Conservation (phyloP, 2,329 filamentous ascomycete species). For the Atkinsonella hypoxylon region DNA sequence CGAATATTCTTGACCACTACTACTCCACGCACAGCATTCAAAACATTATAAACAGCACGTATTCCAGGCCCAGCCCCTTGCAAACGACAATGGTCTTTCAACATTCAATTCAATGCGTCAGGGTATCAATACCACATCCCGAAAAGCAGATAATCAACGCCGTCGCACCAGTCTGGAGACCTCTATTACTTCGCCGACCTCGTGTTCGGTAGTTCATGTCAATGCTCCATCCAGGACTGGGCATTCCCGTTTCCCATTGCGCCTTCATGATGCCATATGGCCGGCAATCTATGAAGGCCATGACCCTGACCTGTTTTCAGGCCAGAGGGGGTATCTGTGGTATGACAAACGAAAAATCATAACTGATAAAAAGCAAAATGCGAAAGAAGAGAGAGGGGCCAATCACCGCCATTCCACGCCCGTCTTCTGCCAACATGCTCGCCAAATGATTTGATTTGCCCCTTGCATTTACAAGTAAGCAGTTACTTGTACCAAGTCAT, state of each 20-base stretch:
- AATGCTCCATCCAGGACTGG: conserved; percentile 3
- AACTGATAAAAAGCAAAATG: neutral
- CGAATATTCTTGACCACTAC: neutral
- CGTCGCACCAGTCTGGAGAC: conserved; percentile 4
- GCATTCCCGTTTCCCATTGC: conserved; percentile 3
- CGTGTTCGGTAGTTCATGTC: conserved; percentile 3
- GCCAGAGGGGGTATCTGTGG: conserved; percentile 6
- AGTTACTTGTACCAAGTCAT: neutral
- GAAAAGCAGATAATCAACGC: conserved; percentile 3
- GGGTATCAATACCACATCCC: neutral
- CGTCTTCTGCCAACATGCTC: neutral
- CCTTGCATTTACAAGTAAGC: conserved; percentile 8
- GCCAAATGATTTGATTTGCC: conserved; percentile 13
- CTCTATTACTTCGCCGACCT: conserved; percentile 1
- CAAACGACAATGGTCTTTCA: neutral
- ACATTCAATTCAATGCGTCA: neutral
- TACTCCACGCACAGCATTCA: neutral
- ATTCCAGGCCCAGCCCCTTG: neutral
- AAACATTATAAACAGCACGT: neutral
- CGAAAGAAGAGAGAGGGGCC: neutral
- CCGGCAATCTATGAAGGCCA: conserved; percentile 4
- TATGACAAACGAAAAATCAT: conserved; percentile 3
- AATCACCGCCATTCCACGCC: neutral
- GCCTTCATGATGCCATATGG: conserved; percentile 2
- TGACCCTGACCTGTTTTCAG: neutral